Conservation (phyloP, 257 asterid genomes). For the Rauvolfia tetraphylla region DNA sequence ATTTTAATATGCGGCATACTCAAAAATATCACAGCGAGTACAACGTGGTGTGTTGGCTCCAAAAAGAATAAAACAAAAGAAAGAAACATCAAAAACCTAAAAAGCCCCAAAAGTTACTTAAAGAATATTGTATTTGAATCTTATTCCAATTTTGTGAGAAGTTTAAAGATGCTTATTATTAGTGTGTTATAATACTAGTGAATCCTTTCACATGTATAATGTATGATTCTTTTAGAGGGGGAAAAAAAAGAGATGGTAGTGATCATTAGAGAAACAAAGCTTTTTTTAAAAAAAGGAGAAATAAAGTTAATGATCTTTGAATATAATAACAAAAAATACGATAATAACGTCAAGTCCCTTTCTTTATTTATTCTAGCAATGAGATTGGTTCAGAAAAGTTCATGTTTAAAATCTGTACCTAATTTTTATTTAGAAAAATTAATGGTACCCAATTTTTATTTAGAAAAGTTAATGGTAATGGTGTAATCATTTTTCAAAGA, state of each 20-base stretch:
- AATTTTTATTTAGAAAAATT: no score
- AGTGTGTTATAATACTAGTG: background rate
- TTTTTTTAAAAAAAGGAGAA: no score
- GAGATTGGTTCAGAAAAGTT: no score
- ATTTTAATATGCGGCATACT: background rate
- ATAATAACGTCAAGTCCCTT: no score
- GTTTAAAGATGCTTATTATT: background rate
- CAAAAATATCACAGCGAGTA: background rate
- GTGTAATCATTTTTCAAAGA: no score
- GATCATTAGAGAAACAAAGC: background rate
- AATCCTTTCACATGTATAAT: background rate
- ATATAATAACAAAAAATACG: no score
- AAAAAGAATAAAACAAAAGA: slow-evolving; percentile 1
- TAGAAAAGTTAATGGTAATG: no score
- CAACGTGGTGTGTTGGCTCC: slow-evolving; percentile 5
- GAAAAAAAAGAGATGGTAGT: background rate
- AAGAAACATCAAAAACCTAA: background rate
- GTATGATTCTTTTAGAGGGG: background rate
- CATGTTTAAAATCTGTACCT: background rate
- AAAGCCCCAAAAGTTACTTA: background rate
- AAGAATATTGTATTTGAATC: background rate
- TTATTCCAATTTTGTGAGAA: slow-evolving; percentile 1
- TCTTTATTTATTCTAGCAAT: background rate
- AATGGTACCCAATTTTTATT: no score
- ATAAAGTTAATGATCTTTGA: background rate